Evolutionary conservation across 345 rosid genomes (phyloP).

Genomic region (Citrus trifoliata): DNA sequence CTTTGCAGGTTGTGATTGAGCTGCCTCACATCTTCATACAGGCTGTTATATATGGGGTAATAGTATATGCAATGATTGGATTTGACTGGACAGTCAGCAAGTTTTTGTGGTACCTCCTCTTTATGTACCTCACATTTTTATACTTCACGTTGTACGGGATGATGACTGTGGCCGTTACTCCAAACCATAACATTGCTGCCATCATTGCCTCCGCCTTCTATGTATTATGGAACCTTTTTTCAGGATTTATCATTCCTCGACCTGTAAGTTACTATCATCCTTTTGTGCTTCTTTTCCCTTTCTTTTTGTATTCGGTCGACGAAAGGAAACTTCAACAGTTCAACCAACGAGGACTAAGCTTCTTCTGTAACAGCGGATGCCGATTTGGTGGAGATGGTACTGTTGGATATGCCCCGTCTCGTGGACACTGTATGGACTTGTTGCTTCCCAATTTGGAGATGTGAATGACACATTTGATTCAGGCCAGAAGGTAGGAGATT

Average conservation of each 20-base stretch:
- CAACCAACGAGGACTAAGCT: not conserved
- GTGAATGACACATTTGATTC: constrained; percentile 29
- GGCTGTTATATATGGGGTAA: constrained; percentile 42
- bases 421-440: constrained; percentile 57
- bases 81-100: constrained; percentile 47
- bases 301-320: not conserved
- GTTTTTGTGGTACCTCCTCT: constrained; percentile 61
- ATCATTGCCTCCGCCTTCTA: constrained; percentile 47
- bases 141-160: constrained; percentile 66
- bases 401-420: constrained; percentile 52
- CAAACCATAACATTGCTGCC: constrained; percentile 52
- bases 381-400: constrained; percentile 78
- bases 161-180: constrained; percentile 65
- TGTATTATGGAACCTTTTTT: constrained; percentile 57
- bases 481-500: constrained; percentile 54
- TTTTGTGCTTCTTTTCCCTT: not conserved
- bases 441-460: constrained; percentile 57
- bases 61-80: constrained; percentile 62
- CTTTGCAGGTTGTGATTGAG: constrained; percentile 47
- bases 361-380: constrained; percentile 43
- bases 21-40: constrained; percentile 48
- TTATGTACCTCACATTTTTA: constrained; percentile 56
- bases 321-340: not conserved
- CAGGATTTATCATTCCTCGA: constrained; percentile 56
- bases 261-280: constrained; percentile 21